These are phyloP conservation scores for Elasticomyces elasticus DNA, from an alignment of 495 filamentous ascomycete species.

Conservation along the genomic window DNA sequence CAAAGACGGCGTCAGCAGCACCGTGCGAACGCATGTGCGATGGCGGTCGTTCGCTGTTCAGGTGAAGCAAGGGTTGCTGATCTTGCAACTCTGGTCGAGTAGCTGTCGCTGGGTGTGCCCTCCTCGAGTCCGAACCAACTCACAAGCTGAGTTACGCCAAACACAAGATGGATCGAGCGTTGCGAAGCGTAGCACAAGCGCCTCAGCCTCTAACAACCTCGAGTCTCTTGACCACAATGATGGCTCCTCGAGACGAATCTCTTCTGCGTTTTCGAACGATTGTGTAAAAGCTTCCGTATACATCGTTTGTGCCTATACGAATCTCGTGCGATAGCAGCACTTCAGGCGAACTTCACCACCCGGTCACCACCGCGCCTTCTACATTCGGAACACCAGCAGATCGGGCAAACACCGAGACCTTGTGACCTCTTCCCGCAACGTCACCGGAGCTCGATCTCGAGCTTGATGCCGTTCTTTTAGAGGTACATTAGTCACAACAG, in stretches of 20 bases:
- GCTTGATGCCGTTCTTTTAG: neutral
- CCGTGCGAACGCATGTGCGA: neutral
- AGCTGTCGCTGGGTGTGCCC: neutral
- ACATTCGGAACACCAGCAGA: too few relatives aligned
- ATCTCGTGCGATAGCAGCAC: too few relatives aligned
- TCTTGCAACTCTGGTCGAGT: neutral
- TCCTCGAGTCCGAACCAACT: neutral
- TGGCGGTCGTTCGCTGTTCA: neutral
- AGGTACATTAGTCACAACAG: neutral
- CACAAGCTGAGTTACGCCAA: neutral
- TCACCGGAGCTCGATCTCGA: neutral
- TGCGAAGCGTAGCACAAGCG: slow-evolving; percentile 1
- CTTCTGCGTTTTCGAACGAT: neutral
- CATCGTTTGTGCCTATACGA: too few relatives aligned
- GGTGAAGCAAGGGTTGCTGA: neutral
- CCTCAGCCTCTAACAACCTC: neutral
- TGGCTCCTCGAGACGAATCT: neutral
- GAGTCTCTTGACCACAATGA: neutral
- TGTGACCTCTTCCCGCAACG: neutral
- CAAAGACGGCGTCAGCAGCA: neutral
- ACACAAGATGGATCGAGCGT: neutral
- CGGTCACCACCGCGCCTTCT: too few relatives aligned
- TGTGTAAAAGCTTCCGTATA: too few relatives aligned
- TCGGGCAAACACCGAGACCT: neutral
- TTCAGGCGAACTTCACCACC: too few relatives aligned